Conservation (phyloP, 768 basidiomycete species). For the Kwoniella sp. region DNA sequence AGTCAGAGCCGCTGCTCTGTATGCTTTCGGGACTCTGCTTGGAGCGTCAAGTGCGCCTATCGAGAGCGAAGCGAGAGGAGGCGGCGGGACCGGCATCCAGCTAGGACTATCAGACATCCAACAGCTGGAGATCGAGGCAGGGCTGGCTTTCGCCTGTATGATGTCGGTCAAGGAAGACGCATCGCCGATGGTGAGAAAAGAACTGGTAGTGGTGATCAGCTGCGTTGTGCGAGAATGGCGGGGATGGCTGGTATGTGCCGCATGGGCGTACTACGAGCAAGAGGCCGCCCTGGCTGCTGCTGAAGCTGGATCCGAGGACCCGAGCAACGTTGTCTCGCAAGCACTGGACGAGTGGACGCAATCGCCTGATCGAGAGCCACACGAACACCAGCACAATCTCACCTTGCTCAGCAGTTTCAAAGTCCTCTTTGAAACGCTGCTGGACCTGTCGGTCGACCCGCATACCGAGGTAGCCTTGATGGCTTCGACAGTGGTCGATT, state of each 20-base stretch:
- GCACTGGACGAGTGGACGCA: conserved; percentile 23
- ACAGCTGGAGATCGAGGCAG: conserved; percentile 72
- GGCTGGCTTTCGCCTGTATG: conserved; percentile 83
- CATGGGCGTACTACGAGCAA: conserved; percentile 96
- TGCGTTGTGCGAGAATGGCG: conserved; percentile 95
- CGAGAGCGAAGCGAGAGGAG: conserved; percentile 68
- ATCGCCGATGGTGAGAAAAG: conserved; percentile 94
- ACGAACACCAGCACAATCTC: conserved; percentile 72
- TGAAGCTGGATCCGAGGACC: conserved; percentile 10
- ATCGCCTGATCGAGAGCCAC: conserved; percentile 62
- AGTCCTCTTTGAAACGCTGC: conserved; percentile 82
- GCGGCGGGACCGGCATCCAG: conserved; percentile 80
- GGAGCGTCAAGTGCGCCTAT: conserved; percentile 68
- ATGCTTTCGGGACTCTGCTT: conserved; percentile 88
- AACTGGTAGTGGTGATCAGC: conserved; percentile 85
- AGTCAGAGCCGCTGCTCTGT: conserved; percentile 86
- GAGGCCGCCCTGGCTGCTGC: conserved; percentile 59
- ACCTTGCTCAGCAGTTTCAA: conserved; percentile 88
- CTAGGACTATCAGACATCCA: conserved; percentile 56
- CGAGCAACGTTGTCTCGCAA: conserved; percentile 26
- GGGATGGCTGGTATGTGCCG: conserved; percentile 92
- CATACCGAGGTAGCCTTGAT: conserved; percentile 89
- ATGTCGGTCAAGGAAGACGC: conserved; percentile 90
- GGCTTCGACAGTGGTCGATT: conserved; percentile 89
- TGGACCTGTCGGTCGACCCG: conserved; percentile 90